Conservation (phyloP, 2,329 filamentous ascomycete species). For the Epichloe uncinata region DNA sequence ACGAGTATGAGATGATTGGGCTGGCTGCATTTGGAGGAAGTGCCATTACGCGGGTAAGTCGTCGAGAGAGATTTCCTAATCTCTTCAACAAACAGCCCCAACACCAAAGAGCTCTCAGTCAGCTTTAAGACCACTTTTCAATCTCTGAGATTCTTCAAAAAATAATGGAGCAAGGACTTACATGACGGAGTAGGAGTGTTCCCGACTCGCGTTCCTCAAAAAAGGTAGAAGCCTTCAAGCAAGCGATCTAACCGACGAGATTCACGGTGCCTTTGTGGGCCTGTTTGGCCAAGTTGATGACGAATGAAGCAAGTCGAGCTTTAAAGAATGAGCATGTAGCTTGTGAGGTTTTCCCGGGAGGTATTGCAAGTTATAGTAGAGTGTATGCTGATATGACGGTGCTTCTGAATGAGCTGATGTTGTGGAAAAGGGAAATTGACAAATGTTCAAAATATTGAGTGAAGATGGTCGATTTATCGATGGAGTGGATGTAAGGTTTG, state of each 20-base stretch:
- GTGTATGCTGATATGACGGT: too few species aligned
- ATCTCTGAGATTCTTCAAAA: too few species aligned
- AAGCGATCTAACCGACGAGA: slow-evolving; percentile 82
- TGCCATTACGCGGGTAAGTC: slow-evolving; percentile 64
- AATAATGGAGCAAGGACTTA: not conserved
- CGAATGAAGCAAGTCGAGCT: slow-evolving; percentile 22
- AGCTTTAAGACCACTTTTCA: too few species aligned
- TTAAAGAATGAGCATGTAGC: slow-evolving; percentile 8
- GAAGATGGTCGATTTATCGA: too few species aligned
- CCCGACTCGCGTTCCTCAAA: slow-evolving; percentile 71
- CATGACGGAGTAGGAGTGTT: slow-evolving; percentile 49
- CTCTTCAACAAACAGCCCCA: too few species aligned
- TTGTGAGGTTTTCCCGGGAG: not conserved
- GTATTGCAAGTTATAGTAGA: not conserved
- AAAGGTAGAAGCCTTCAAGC: slow-evolving; percentile 83
- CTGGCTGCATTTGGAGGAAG: slow-evolving; percentile 79
- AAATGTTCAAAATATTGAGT: not conserved
- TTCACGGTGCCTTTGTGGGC: slow-evolving; percentile 67
- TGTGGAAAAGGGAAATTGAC: not conserved
- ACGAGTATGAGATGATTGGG: slow-evolving; percentile 49
- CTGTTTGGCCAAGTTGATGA: slow-evolving; percentile 60
- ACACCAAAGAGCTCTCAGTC: too few species aligned
- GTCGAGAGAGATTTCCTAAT: not conserved
- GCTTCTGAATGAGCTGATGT: not conserved
- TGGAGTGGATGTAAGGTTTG: too few species aligned